Evolutionary conservation across 805 yeast species (phyloP).

Genomic region (Spencermartinsiella europaea): DNA sequence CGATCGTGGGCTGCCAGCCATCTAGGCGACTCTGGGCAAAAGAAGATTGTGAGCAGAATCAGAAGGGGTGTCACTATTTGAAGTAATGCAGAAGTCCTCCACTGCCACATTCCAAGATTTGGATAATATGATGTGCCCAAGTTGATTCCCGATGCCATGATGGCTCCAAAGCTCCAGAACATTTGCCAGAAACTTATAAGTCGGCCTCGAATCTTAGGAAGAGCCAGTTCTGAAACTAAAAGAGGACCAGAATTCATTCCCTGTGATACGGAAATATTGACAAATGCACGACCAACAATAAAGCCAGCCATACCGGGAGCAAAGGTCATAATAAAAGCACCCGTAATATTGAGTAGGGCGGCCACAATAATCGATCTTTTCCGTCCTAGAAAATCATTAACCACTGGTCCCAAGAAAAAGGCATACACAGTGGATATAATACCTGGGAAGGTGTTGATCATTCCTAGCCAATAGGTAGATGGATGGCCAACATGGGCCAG

Average conservation of each 20-base stretch:
- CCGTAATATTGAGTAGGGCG: not conserved
- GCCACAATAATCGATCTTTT: not conserved
- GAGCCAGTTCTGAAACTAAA: slow-evolving; percentile 74
- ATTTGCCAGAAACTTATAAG: slow-evolving; percentile 68
- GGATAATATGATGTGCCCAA: slow-evolving; percentile 61
- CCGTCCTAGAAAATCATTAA: not conserved
- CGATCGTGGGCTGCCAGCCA: slow-evolving; percentile 67
- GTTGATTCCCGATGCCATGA: slow-evolving; percentile 52
- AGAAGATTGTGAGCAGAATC: slow-evolving; percentile 54
- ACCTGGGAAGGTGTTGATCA: not conserved
- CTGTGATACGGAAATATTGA: slow-evolving; percentile 58
- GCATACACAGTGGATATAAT: not conserved
- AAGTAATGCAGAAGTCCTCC: slow-evolving; percentile 77
- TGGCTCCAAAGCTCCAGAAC: slow-evolving; percentile 67
- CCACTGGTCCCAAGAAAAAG: not conserved
- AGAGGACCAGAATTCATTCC: slow-evolving; percentile 74
- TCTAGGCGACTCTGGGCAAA: slow-evolving; percentile 83
- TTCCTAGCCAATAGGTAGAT: not conserved
- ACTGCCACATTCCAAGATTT: slow-evolving; percentile 36
- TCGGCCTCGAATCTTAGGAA: slow-evolving; percentile 61
- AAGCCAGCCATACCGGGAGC: slow-evolving; percentile 53
- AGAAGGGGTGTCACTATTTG: slow-evolving; percentile 50
- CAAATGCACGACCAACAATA: slow-evolving; percentile 64
- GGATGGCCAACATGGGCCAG: not conserved
- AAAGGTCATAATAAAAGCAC: not conserved